These are phyloP conservation scores for Xenoacremonium recifei DNA, from an alignment of 2,329 filamentous ascomycete species.

Conservation along the genomic window DNA sequence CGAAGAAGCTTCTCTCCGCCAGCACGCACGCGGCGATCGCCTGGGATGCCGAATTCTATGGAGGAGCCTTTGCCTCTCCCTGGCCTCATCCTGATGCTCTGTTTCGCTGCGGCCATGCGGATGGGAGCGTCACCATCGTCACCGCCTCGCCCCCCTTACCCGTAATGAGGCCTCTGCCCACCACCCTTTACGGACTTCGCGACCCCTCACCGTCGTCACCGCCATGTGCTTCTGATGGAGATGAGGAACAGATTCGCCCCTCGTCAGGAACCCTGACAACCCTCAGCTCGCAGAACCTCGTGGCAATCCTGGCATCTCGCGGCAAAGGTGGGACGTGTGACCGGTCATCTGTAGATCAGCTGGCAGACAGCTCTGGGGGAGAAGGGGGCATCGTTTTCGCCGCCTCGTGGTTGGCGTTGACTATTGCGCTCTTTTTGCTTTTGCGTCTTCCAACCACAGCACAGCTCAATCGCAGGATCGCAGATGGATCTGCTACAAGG, in stretches of 20 bases:
- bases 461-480: background rate
- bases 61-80: background rate
- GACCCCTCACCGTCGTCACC: constrained; percentile 9
- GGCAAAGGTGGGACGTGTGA: background rate
- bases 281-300: too few species aligned
- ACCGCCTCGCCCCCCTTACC: too few species aligned
- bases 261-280: too few species aligned
- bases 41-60: background rate
- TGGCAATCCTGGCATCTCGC: constrained; percentile 1
- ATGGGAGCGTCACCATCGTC: background rate
- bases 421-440: background rate
- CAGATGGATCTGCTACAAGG: background rate
- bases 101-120: background rate
- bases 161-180: background rate
- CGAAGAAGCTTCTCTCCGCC: constrained; percentile 10
- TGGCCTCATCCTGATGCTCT: background rate
- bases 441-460: background rate
- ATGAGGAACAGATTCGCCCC: background rate
- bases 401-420: background rate
- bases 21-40: background rate
- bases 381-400: background rate
- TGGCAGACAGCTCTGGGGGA: background rate
- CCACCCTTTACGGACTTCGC: background rate
- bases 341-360: too few species aligned
- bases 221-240: constrained; percentile 6